Evolutionary conservation across 257 asterid species (phyloP), one percentile per base, ranked within the genome.

Genomic region (Fraxinus cuspidata): DNA sequence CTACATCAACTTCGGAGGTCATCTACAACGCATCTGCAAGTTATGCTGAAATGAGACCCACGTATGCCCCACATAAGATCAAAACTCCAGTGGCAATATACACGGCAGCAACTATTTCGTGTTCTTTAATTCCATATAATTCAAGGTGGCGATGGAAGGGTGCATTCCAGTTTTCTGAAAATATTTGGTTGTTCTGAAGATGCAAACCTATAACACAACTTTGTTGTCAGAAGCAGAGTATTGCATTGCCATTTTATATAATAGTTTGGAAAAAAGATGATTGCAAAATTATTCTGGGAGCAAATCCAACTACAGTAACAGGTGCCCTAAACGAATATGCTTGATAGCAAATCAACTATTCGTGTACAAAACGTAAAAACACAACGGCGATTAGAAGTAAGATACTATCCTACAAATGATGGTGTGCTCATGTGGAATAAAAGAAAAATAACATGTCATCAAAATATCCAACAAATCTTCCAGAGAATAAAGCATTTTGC

Each of bases 71-170:
- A 47, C 84, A 89, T 67, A 92, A 74, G 81, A 84, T 85, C 82
- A 92, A 71, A 56, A 88, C 65, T 76, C 85, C 81, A 8, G 97
- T 87, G 53, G 88, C 74, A 42, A 51, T 72, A 78, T 92, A 94
- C 32, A 97, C 94, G 53, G 83, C 89, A 38, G 87, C 90, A 71
- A 91, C 95, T 12, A 94, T 85, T 32, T 63, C 75, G 9, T 96
- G 97, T 72, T 92, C 96, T 79, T 78, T 80, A n/a, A 90, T 64
- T 51, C 97, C 97, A 69, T 79, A 72, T 58, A 92, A 70, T 77
- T 85, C 87, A 11, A 92, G 96, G 82, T 88, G 91, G 79, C 85
- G 91, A 80, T 89, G 96, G 47, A 90, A 81, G 12, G 96, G 90
- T 0, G 89, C 88, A n/a, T n/a, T n/a, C 93, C 92, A 67, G 83